A percentile compares a stretch with the other conserved stretches of the same genome.
phyloP scores from a whole-genome alignment of 1,284 basidiomycete genomes.

The Microstroma glucosiphilum region DNA sequence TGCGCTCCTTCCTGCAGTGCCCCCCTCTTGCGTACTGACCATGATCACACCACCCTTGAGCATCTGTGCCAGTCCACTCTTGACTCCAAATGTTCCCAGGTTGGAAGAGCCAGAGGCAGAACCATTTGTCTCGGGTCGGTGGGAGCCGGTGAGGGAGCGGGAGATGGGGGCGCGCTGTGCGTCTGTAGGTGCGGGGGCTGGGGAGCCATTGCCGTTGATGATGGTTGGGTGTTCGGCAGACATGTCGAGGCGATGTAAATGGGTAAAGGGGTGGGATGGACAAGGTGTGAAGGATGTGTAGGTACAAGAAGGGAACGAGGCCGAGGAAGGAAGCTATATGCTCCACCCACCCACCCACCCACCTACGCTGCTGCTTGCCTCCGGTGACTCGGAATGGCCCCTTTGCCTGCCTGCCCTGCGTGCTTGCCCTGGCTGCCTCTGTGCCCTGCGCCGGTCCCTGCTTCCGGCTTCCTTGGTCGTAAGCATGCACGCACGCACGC shows the following conservation, averaged over 20 bases:
- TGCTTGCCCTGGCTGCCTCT: neutral
- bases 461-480: no score
- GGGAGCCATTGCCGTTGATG: constrained; percentile 29
- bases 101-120: constrained; percentile 54
- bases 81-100: constrained; percentile 82
- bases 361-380: neutral
- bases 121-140: constrained; percentile 30
- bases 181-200: constrained; percentile 26
- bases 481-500: no score
- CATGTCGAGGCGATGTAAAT: constrained; percentile 23
- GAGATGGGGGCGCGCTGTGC: constrained; percentile 10
- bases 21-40: constrained; percentile 11
- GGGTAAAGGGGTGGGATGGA: constrained; percentile 7
- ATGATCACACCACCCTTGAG: constrained; percentile 53
- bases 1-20: constrained; percentile 54
- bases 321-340: neutral
- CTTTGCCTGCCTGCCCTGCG: neutral
- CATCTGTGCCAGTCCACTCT: constrained; percentile 59
- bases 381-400: neutral
- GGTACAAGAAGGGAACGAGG: neutral
- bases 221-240: constrained; percentile 51
- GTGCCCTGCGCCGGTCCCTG: neutral
- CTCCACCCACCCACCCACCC: neutral
- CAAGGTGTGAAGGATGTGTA: neutral
- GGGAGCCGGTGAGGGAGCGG: constrained; percentile 54